Conservation (phyloP, 139 green algal species). For the Trebouxia sp. region DNA sequence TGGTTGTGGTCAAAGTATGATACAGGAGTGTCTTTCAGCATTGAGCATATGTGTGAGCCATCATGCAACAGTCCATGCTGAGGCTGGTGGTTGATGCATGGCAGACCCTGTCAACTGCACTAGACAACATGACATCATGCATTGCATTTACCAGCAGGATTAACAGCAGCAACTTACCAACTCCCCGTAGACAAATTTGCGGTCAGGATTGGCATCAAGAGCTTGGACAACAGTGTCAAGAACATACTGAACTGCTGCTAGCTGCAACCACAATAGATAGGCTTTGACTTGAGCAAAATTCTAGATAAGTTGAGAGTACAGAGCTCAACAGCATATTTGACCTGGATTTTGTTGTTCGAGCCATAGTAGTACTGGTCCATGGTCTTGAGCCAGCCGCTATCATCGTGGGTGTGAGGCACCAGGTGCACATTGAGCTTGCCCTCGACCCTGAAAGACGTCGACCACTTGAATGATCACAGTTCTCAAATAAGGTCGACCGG, state of each 20-base stretch:
- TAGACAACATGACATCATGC: too few relatives aligned
- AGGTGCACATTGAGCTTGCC: constrained; percentile 80
- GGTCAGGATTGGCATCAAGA: constrained; percentile 62
- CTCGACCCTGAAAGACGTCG: constrained; percentile 27
- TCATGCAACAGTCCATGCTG: too few relatives aligned
- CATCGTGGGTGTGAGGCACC: constrained; percentile 86
- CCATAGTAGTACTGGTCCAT: constrained; percentile 90
- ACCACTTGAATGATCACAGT: not conserved
- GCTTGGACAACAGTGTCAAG: constrained; percentile 75
- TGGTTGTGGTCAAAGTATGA: too few relatives aligned
- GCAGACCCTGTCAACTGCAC: too few relatives aligned
- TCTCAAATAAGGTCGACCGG: too few relatives aligned
- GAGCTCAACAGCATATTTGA: constrained; percentile 1
- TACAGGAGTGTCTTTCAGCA: too few relatives aligned
- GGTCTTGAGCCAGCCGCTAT: constrained; percentile 91
- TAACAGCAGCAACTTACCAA: constrained; percentile 71
- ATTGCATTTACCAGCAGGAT: too few relatives aligned
- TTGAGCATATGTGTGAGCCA: too few relatives aligned
- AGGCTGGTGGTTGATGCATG: too few relatives aligned
- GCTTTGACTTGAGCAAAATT: not conserved
- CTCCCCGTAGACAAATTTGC: constrained; percentile 81
- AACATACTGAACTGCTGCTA: constrained; percentile 80
- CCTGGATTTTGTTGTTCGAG: constrained; percentile 76
- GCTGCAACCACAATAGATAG: constrained; percentile 30
- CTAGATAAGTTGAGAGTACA: not conserved